Conservation (phyloP, 2,329 filamentous ascomycete species). For the Aspergillus oerlinghausenensis region DNA sequence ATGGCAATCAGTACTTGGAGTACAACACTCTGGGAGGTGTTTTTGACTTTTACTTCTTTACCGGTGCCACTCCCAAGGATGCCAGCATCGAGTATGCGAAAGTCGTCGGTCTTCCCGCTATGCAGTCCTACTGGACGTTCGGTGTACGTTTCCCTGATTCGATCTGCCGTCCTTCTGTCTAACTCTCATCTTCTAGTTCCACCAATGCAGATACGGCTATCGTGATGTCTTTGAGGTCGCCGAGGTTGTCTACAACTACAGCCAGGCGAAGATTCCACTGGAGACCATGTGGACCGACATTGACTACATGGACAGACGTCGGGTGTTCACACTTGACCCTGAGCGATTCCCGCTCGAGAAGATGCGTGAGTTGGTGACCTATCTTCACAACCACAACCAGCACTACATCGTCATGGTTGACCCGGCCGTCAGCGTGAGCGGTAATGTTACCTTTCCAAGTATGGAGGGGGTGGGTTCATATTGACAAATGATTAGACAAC, state of each 20-base stretch:
- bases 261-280: conserved; percentile 37
- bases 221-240: conserved; percentile 44
- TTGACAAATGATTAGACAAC: conserved; percentile 38
- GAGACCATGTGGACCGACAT: conserved; percentile 46
- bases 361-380: conserved; percentile 62
- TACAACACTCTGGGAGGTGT: conserved; percentile 76
- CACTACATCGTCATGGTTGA: conserved; percentile 77
- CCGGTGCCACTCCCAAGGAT: conserved; percentile 55
- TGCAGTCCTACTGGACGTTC: conserved; percentile 62
- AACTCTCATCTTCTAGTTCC: conserved; percentile 31
- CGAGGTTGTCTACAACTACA: conserved; percentile 42
- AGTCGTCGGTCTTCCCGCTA: conserved; percentile 53
- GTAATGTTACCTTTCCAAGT: conserved; percentile 15
- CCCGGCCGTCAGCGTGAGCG: conserved; percentile 39
- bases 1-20: conserved; percentile 64
- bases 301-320: conserved; percentile 38
- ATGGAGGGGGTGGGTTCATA: too few relatives aligned
- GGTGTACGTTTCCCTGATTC: conserved; percentile 39
- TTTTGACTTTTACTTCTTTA: conserved; percentile 66
- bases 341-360: conserved; percentile 35
- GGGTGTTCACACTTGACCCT: conserved; percentile 38
- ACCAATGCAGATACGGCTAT: conserved; percentile 63
- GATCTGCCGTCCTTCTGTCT: background rate
- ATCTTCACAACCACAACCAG: conserved; percentile 63
- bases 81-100: conserved; percentile 58